Conservation (phyloP, 805 yeast species). For the Isabelozyma rhagii region DNA sequence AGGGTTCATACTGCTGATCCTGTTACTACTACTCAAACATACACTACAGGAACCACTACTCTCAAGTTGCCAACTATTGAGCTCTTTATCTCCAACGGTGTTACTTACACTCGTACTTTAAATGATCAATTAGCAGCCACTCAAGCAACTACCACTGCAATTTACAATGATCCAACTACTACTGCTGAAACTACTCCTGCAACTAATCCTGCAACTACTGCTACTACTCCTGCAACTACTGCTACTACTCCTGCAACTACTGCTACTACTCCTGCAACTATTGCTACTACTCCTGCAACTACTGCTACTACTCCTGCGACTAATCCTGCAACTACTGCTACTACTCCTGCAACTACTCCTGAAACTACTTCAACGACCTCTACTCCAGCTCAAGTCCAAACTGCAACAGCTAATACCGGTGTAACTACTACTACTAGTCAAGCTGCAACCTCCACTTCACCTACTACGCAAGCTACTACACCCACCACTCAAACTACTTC, state of each 20-base stretch:
- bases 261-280: slow-evolving; percentile 6
- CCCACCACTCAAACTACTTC: slow-evolving; percentile 9
- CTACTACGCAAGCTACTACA: slow-evolving; percentile 7
- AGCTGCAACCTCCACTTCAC: slow-evolving; percentile 9
- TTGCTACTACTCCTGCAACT: slow-evolving; percentile 23
- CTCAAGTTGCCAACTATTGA: slow-evolving; percentile 51
- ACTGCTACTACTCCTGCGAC: slow-evolving; percentile 5
- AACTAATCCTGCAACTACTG: background rate
- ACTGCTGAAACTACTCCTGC: slow-evolving; percentile 3
- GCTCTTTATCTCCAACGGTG: slow-evolving; percentile 49
- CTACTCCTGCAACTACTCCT: slow-evolving; percentile 8
- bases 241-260: slow-evolving; percentile 7
- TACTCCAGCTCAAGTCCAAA: slow-evolving; percentile 9
- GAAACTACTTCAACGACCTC: slow-evolving; percentile 18
- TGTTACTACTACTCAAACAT: slow-evolving; percentile 41
- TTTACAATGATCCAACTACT: slow-evolving; percentile 18
- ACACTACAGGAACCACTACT: slow-evolving; percentile 48
- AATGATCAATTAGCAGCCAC: slow-evolving; percentile 29
- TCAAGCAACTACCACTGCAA: slow-evolving; percentile 33
- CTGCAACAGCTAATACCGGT: slow-evolving; percentile 8
- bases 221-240: slow-evolving; percentile 4
- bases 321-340: slow-evolving; percentile 9
- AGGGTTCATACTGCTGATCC: slow-evolving; percentile 56
- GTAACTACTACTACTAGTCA: slow-evolving; percentile 32
- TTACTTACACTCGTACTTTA: slow-evolving; percentile 47